These are phyloP conservation scores for Acanthamoeba lenticulata DNA, from an alignment of 208 protist genomes.

Conservation along the genomic window DNA sequence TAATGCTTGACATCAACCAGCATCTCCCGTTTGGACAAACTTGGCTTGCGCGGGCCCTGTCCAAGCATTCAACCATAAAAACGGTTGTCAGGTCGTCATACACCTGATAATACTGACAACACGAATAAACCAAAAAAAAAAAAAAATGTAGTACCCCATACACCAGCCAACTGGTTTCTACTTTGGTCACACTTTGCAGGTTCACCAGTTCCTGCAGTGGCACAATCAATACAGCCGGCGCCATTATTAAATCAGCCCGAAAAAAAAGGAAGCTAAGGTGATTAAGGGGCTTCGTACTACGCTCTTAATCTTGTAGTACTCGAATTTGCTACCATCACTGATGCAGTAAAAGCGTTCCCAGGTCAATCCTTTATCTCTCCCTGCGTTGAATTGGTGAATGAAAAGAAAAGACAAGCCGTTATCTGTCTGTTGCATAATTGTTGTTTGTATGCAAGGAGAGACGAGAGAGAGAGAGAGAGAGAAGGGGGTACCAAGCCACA, in stretches of 20 bases:
- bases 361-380: neutral
- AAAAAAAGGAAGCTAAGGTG: neutral
- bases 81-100: too few species aligned
- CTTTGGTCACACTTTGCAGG: neutral
- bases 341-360: conserved; percentile 47
- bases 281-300: neutral
- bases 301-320: conserved; percentile 47
- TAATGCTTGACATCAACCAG: neutral
- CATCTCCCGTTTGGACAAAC: neutral
- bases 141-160: neutral
- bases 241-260: neutral
- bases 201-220: neutral
- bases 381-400: neutral
- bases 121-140: too few species aligned
- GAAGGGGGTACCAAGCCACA: neutral
- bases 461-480: neutral
- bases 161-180: neutral
- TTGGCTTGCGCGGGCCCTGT: neutral
- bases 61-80: too few species aligned
- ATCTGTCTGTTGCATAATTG: neutral
- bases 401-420: neutral
- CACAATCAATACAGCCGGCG: neutral
- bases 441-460: neutral
- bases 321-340: neutral
- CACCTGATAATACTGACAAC: too few species aligned